Evolutionary conservation across 768 basidiomycete species (phyloP).

Genomic region (Boletus reticuloceps): DNA sequence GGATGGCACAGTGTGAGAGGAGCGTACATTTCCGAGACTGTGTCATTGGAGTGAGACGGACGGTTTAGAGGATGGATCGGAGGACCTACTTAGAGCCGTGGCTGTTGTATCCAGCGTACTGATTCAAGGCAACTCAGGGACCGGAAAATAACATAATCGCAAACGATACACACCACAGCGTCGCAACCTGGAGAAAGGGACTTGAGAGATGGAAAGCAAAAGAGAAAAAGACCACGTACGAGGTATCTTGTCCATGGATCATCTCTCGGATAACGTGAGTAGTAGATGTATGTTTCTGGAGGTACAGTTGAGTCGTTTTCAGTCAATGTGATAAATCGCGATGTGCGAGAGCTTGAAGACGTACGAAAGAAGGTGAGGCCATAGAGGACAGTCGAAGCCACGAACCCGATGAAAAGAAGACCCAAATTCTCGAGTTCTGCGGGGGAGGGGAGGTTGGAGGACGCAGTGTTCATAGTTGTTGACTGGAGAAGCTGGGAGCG

Average conservation of each 20-base stretch:
- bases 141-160: neutral
- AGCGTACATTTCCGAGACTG: conserved; percentile 29
- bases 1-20: neutral
- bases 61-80: neutral
- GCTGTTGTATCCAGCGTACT: conserved; percentile 25
- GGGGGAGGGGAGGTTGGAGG: conserved; percentile 8
- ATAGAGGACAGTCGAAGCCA: conserved; percentile 26
- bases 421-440: conserved; percentile 26
- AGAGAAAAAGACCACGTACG: conserved; percentile 8
- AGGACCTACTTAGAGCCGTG: conserved; percentile 25
- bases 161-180: conserved; percentile 15
- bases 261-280: conserved; percentile 26
- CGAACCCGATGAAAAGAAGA: conserved; percentile 28
- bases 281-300: conserved; percentile 31
- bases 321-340: neutral
- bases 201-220: neutral
- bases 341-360: neutral
- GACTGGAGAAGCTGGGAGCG: neutral
- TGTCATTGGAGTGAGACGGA: conserved; percentile 5
- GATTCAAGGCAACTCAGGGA: too few relatives aligned
- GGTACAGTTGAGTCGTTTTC: neutral
- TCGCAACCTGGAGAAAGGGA: conserved; percentile 16
- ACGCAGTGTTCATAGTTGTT: conserved; percentile 15
- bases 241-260: conserved; percentile 14
- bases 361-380: conserved; percentile 34